Evolutionary conservation across 441 rosid genomes (phyloP).

Genomic region (Pelargonium citronellum): DNA sequence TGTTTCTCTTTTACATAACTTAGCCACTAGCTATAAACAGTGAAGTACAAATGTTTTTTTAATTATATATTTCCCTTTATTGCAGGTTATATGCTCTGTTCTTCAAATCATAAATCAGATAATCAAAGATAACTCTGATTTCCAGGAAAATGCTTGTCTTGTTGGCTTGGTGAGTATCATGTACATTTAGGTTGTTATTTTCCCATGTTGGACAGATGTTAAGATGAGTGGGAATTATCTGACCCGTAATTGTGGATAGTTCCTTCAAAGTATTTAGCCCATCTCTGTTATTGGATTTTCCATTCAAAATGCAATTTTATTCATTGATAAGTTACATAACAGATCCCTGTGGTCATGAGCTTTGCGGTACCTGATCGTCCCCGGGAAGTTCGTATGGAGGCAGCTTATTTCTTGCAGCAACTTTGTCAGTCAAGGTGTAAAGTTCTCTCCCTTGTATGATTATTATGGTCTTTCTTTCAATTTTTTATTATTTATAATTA

Average conservation of each 20-base stretch:
- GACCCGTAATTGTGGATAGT: too few relatives aligned
- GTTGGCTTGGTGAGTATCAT: slow-evolving; percentile 73
- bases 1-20: slow-evolving; percentile 16
- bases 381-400: slow-evolving; percentile 89
- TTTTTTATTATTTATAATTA: neutral
- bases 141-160: slow-evolving; percentile 97
- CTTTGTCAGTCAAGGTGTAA: slow-evolving; percentile 92
- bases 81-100: slow-evolving; percentile 78
- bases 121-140: slow-evolving; percentile 72
- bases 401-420: slow-evolving; percentile 90
- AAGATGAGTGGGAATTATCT: too few relatives aligned
- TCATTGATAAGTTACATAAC: slow-evolving; percentile 28
- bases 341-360: slow-evolving; percentile 83
- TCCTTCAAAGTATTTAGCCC: too few relatives aligned
- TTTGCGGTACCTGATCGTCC: slow-evolving; percentile 75
- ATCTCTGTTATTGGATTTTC: neutral
- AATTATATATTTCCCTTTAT: slow-evolving; percentile 14
- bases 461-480: slow-evolving; percentile 11
- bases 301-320: slow-evolving; percentile 20
- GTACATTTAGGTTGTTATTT: slow-evolving; percentile 11
- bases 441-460: slow-evolving; percentile 17
- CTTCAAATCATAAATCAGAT: slow-evolving; percentile 88
- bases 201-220: neutral
- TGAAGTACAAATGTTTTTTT: slow-evolving; percentile 20
- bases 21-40: slow-evolving; percentile 6